Base-by-base conservation (phyloP, 441 rosid species). In the Adansonia rubrostipa region DNA sequence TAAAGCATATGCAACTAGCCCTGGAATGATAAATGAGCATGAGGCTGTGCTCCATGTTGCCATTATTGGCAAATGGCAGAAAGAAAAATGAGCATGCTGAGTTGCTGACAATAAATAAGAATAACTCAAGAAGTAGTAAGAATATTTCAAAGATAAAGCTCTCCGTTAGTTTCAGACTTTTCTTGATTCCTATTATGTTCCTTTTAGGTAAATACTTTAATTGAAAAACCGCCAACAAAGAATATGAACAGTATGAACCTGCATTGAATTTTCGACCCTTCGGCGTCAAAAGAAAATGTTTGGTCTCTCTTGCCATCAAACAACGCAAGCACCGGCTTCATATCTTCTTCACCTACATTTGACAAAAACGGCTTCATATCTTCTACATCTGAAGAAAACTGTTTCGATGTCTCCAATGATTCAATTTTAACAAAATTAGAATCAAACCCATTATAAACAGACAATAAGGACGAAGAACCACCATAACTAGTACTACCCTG, bases 321-420 rank as follows among this genome's bases (percentile, higher is more conserved):
- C 8, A 9, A 22, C 5, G 13, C 14, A 1, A 71, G 75, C 14
- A 40, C n/a, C 13, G 76, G 66, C 19, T 42, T 73, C 7, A 73
- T 73, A 17, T 33, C 36, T 33, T 74, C 77, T 44, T 74, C 78
- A 64, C 47, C 61, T 10, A 63, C 61, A 4, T 63, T 19, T 6
- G 44, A 28, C 2, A 11, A 62, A 62, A 62, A 33, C 36, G 2
- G 36, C 36, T 33, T 33, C 36, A 33, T 33, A 33, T 33, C 36
- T 33, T 33, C 36, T 33, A 33, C 36, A 33, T 33, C 36, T 33
- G 36, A 33, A 33, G 36, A 33, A 33, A 33, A 33, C 36, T 33
- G 36, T 33, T 33, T 33, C 36, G 36, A 33, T 33, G 36, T 33
- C 36, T 33, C 36, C 36, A 33, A 33, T 33, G 36, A 33, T 33